Evolutionary conservation across 176 grass and related monocot genomes (phyloP), one percentile per base, ranked within the genome.

Genomic region (Oryza punctata): DNA sequence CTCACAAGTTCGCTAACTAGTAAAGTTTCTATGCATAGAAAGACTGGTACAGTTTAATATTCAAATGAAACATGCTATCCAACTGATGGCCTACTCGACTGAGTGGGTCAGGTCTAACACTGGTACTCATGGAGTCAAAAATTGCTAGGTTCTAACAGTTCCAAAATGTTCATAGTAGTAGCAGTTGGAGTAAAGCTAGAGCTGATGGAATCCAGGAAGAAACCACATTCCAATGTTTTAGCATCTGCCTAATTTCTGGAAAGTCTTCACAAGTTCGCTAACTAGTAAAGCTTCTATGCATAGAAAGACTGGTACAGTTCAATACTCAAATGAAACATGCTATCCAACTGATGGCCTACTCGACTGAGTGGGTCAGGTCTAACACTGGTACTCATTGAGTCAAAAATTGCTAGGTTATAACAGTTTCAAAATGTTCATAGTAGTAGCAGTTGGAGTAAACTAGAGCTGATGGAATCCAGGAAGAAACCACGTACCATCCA

Each of bases 401-500:
- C n/a, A n/a, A 23, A 23, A 61, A 61, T 16, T n/a, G n/a, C 21
- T 23, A 61, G 2, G 57, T 11, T 38, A 6, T 38, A 38, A 38
- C 69, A 14, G 6, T 61, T 13, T 41, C 18, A 72, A 78, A 19
- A 65, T 24, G 71, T 65, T 52, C 10, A 72, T 33, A 12, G 4
- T 47, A 30, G 33, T 61, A 30, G 33, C 28, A 23, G 46, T n/a
- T n/a, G n/a, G n/a, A n/a, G n/a, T n/a, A n/a, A n/a, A n/a, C n/a
- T n/a, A n/a, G n/a, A n/a, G n/a, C n/a, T n/a, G n/a, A n/a, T 59
- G 28, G 24, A 74, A 82, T 76, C 41, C 25, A 70, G 35, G 52
- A 64, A 78, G 52, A 61, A 84, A 76, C 19, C 37, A 66, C 69
- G 40, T 95, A 98, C 96, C 96, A 98, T 88, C 96, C 96, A 85